phyloP scores from a whole-genome alignment of 2,329 filamentous ascomycete genomes.

The Colletotrichum cuscutae region DNA sequence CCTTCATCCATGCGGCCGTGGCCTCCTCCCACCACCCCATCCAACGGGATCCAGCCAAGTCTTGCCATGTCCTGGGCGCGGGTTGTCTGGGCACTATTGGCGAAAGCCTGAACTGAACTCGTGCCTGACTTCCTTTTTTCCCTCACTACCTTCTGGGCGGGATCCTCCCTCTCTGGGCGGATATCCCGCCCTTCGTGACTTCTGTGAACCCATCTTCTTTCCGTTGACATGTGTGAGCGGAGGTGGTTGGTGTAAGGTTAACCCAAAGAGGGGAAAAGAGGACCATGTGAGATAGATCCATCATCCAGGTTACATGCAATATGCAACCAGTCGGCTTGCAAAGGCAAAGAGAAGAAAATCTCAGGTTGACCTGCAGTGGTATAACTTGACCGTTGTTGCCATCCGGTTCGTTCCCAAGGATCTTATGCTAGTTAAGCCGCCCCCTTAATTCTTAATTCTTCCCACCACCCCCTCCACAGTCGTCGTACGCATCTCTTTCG shows the following conservation, averaged over 20 bases:
- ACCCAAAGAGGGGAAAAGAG: not conserved
- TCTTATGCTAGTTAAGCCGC: not conserved
- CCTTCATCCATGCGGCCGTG: not conserved
- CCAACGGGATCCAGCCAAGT: conserved; percentile 3
- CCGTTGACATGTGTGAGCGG: conserved; percentile 2
- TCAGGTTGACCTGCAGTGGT: conserved; percentile 9
- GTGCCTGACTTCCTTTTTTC: not conserved
- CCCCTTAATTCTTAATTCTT: conserved; percentile 21
- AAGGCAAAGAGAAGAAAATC: not conserved
- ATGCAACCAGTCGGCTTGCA: not conserved
- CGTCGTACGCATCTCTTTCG: not conserved
- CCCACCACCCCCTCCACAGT: not conserved
- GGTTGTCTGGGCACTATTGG: not conserved
- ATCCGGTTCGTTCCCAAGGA: conserved; percentile 14
- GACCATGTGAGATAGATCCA: not conserved
- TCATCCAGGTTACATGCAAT: too few species aligned
- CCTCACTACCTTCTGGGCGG: not conserved
- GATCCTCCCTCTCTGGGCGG: not conserved
- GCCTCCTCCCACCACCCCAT: not conserved
- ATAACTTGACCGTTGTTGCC: conserved; percentile 24
- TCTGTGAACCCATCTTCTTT: not conserved
- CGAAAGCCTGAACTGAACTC: not conserved
- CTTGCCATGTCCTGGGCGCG: conserved; percentile 9
- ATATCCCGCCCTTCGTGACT: not conserved
- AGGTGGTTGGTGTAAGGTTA: conserved; percentile 16